Percentiles rank a stretch among this genome's conserved stretches.
phyloP scores from a whole-genome alignment of 805 yeast species.

The Schizosaccharomyces cryophilus region DNA sequence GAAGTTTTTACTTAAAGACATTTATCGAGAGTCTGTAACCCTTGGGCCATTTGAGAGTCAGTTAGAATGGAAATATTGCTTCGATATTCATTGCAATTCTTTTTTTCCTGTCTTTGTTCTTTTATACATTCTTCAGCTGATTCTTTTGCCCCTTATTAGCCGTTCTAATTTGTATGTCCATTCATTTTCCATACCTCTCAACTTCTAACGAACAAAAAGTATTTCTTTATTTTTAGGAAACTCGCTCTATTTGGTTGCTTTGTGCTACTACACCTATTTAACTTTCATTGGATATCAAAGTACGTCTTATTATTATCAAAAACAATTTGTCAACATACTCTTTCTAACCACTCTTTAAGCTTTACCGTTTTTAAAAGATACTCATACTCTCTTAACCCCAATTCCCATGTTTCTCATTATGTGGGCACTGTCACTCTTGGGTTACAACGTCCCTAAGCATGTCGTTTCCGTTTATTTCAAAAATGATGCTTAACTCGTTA shows the following conservation, averaged over 20 bases:
- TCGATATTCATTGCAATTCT: slow-evolving; percentile 84
- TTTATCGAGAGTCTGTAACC: slow-evolving; percentile 1
- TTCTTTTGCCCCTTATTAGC: slow-evolving; percentile 46
- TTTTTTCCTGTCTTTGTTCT: slow-evolving; percentile 57
- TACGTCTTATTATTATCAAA: slow-evolving; percentile 3
- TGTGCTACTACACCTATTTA: slow-evolving; percentile 50
- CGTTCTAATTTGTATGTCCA: slow-evolving; percentile 24
- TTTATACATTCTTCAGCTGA: slow-evolving; percentile 48
- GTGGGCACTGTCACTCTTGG: slow-evolving; percentile 38
- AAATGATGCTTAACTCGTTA: slow-evolving; percentile 8
- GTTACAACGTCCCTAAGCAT: slow-evolving; percentile 47
- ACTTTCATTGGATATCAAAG: slow-evolving; percentile 78
- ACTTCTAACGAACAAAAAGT: slow-evolving; percentile 8
- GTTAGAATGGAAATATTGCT: slow-evolving; percentile 66
- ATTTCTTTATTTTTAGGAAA: slow-evolving; percentile 54
- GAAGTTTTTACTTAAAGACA: neutral
- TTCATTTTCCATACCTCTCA: neutral
- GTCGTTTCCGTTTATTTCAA: slow-evolving; percentile 27
- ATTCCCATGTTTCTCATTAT: slow-evolving; percentile 31
- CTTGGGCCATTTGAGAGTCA: slow-evolving; percentile 17
- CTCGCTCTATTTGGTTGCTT: slow-evolving; percentile 45
- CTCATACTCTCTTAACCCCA: slow-evolving; percentile 39
- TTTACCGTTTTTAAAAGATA: slow-evolving; percentile 38
- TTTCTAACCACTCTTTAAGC: slow-evolving; percentile 5
- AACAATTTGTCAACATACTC: neutral